Evolutionary conservation across 2,329 filamentous ascomycete species (phyloP).

Genomic region (Helotiales sp.): DNA sequence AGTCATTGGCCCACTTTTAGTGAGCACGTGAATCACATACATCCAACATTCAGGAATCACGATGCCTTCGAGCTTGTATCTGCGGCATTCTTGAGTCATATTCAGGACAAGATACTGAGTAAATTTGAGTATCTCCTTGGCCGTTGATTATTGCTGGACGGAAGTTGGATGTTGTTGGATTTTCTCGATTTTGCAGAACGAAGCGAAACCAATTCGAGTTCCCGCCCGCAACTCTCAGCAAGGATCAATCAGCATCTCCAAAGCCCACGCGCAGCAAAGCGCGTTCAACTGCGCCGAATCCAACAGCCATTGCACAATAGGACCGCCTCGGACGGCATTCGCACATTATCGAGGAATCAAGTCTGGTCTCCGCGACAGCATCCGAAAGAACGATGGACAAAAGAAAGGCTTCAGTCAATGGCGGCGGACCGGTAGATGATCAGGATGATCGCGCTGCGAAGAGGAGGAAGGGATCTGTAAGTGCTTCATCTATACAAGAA

Average conservation of each 20-base stretch:
- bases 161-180: background rate
- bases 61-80: too few relatives aligned
- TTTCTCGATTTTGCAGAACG: background rate
- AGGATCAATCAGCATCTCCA: background rate
- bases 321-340: background rate
- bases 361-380: constrained; percentile 5
- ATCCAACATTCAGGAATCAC: too few relatives aligned
- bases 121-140: too few relatives aligned
- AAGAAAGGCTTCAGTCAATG: constrained; percentile 48
- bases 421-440: constrained; percentile 44
- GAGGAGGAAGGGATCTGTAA: constrained; percentile 59
- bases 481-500: constrained; percentile 36
- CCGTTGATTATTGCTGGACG: too few relatives aligned
- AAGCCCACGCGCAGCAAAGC: background rate
- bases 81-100: too few relatives aligned
- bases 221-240: background rate
- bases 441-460: constrained; percentile 55
- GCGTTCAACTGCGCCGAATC: background rate
- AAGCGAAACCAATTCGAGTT: background rate
- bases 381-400: constrained; percentile 41
- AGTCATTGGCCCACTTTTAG: too few relatives aligned
- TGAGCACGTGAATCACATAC: too few relatives aligned
- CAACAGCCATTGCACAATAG: constrained; percentile 1
- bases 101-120: too few relatives aligned
- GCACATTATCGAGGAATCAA: constrained; percentile 11